Conservation (phyloP, 305 asterid species). For the Fraxinus ornus region DNA sequence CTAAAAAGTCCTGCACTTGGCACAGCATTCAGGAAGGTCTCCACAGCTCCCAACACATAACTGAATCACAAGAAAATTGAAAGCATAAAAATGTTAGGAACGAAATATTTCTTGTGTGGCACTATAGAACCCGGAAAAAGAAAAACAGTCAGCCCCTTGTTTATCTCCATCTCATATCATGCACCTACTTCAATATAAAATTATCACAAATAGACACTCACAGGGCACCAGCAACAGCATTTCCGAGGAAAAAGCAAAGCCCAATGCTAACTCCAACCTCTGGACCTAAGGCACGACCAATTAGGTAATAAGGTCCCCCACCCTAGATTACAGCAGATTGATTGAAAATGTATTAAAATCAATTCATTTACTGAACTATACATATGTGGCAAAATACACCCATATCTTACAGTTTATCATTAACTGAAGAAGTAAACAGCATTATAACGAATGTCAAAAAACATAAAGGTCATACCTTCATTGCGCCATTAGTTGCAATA, state of each 20-base stretch:
- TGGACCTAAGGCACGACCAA: conserved; percentile 99
- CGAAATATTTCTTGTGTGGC: conserved; percentile 1
- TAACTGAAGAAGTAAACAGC: conserved; percentile 15
- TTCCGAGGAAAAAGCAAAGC: conserved; percentile 93
- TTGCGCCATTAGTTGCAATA: conserved; percentile 96
- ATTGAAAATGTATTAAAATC: conserved; percentile 20
- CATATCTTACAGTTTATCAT: conserved; percentile 2
- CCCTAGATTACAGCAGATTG: conserved; percentile 54
- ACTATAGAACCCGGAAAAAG: conserved; percentile 2
- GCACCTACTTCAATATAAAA: conserved; percentile 12
- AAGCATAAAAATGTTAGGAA: conserved; percentile 22
- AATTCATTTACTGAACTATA: conserved; percentile 15
- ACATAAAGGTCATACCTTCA: conserved; percentile 61
- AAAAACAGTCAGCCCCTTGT: conserved; percentile 9
- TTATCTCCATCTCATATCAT: conserved; percentile 15
- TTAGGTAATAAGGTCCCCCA: conserved; percentile 94
- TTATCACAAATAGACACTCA: conserved; percentile 49
- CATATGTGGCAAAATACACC: conserved; percentile 4
- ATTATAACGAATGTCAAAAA: neutral
- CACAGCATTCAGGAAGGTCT: conserved; percentile 89
- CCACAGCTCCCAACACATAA: conserved; percentile 97
- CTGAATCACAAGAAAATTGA: conserved; percentile 38
- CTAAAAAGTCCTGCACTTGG: conserved; percentile 90
- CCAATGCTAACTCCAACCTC: conserved; percentile 99
- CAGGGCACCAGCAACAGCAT: conserved; percentile 97